Evolutionary conservation across 78 protist genomes (phyloP), one percentile per base, ranked within the genome.

Genomic region (Dictyostelium intermedium): DNA sequence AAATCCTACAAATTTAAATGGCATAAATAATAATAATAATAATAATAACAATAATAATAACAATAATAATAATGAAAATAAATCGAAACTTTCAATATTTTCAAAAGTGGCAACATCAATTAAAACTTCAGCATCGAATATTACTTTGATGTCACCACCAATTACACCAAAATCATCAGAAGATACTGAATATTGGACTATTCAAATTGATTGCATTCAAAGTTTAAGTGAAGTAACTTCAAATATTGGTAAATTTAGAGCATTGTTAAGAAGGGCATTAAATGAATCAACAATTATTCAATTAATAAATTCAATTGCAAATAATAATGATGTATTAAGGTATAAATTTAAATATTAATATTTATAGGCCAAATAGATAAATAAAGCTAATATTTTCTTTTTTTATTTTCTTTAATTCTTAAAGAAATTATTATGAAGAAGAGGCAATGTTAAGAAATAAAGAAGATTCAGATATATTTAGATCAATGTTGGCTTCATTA

Each of bases 381-480:
- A 43, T 78, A 14, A 47, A 20, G 3, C 23, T n/a, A 34, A 76
- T 76, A 37, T 73, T 77, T 39, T 11, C 56, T 39, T 10, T 45
- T n/a, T 20, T 27, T 13, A 1, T 30, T 50, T 50, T 5, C 3
- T 30, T 50, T 53, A 27, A n/a, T n/a, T n/a, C n/a, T n/a, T 80
- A 30, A 27, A 56, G 82, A 45, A 78, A 20, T 37, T 10, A 89
- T 63, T 89, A 80, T 80, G 87, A 89, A 47, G 93, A 89, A 10
- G 93, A 89, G 30, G 30, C 87, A 16, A 89, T 89, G 14, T 37
- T 89, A 13, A 53, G 77, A 39, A 16, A 43, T 47, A 89, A 89
- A 69, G 93, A 89, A 23, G 93, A 89, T 25, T 60, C 93, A 11
- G 93, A 89, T 69, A 18, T 89, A 30, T 89, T 61, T 56, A 9